Base-by-base conservation (phyloP, 192 early-diverging fungal species). In the Backusella liffmaniae region DNA sequence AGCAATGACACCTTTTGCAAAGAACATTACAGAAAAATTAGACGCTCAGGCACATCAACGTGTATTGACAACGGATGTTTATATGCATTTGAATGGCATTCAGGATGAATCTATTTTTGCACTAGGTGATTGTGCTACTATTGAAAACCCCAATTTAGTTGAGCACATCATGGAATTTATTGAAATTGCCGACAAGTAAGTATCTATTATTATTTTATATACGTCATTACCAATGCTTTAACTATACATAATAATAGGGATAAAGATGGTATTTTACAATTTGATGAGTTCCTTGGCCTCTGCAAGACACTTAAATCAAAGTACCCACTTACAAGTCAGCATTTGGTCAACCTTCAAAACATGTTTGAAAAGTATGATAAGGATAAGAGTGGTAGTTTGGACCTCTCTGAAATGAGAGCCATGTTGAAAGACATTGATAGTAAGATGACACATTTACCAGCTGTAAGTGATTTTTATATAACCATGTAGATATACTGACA, bases 61-160 rank as follows among this genome's bases (percentile, higher is more conserved):
- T 73, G 92, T 91, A 2, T 77, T 94, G 16, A 79, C 84, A 35
- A 89, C 89, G 0, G 92, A 94, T 77, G 71, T 68, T 3, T 79
- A 77, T 35, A 79, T 94, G 65, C 80, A 86, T 18, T 76, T 94
- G 6, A 78, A 86, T 23, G 93, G 93, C 26, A 82, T 80, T 5
- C 78, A 81, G 0, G 84, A 85, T 73, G 56, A 62, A 62, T 62
- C 56, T 62, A 86, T 92, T 10, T 94, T 90, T 79, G 91, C 92
- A 4, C 79, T 94, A 46, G 93, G 93, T 13, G 93, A 94, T 77
- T 92, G 91, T 77, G 85, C 92, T 8, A 93, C 90, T 9, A 88
- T 94, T 41, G 89, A 90, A 34, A 88, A 89, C 70, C 92, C 92
- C 36, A 85, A 90, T n/a, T 77, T 87, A 41, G 71, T 84, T 29